Evolutionary conservation across 2,329 filamentous ascomycete genomes (phyloP), one percentile per base, ranked within the genome.

Genomic region (Apiospora pterosperma): DNA sequence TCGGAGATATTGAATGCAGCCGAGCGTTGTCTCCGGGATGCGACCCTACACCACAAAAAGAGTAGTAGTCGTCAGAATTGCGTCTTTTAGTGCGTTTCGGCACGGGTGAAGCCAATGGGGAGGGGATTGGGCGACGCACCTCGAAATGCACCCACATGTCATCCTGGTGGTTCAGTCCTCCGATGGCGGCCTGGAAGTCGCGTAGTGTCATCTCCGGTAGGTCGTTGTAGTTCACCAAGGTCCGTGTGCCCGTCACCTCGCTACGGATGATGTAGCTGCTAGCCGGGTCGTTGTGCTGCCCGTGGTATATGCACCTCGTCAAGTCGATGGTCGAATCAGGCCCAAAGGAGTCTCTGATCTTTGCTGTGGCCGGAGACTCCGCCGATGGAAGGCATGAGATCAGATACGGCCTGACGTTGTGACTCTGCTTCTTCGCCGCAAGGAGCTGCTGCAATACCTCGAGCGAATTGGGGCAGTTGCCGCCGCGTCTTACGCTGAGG

Each of bases 61-160:
- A n/a, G 28, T 55, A 55, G 28, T 28, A 4, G 28, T 55, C 48
- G 48, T 55, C 16, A 55, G 48, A 19, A 55, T 55, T 34, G 28
- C 48, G 19, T n/a, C 25, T 72, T 60, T 65, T 65, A 21, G 48
- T 42, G 48, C 66, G 44, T 39, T 21, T 55, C 55, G 39, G 36
- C 58, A 25, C 36, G 34, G 36, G 34, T 39, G n/a, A 39, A 39
- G n/a, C 58, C 58, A 60, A 60, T 60, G 55, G n/a, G 21, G 12
- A 11, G 34, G 23, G 58, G 10, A 55, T 19, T 14, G 61, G 63
- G 63, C 63, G 63, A 66, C 73, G 71, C 73, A 88, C 88, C 81
- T 92, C 90, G 69, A 92, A 92, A 78, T 93, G 90, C 79, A 88
- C 90, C 89, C 88, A 92, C 28, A 77, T 79, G 63, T 77, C 74